Base-by-base conservation (phyloP, 306 rosid species). In the Hippophae gyantsensis region DNA sequence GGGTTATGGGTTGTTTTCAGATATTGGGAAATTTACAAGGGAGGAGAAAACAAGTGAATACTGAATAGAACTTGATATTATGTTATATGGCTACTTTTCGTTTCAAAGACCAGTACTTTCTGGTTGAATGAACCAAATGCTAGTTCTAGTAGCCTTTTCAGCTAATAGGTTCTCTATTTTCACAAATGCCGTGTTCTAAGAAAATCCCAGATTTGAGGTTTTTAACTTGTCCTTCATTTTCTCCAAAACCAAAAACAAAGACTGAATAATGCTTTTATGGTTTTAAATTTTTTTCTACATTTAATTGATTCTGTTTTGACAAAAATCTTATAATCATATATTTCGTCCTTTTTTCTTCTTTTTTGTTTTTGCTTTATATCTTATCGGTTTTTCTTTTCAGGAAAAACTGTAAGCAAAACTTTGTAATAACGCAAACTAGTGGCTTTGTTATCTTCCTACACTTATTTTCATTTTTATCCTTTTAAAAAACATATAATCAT, bases 321-420 rank as follows among this genome's bases (percentile, higher is more conserved):
- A n/a, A 67, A 78, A 67, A 80, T 80, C 70, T 74, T 67, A 60
- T 66, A 65, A 80, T 80, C 70, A 76, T 67, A 60, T 68, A 54
- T 78, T 78, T 84, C 85, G 86, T 76, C 92, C 63, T 81, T 84
- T 80, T 18, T 82, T 78, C 81, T 82, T 76, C 89, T 86, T 82
- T 86, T 69, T 61, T 50, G 41, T 84, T 71, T 72, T 64, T 67
- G 68, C 78, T 80, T 71, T 82, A 56, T 69, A 77, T 66, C 74
- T 60, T 64, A 63, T 60, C 49, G 78, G 74, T 56, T 83, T 81
- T 80, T 32, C 38, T 32, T 32, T 32, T 32, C 38, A 2, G 5
- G 3, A 32, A 32, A 32, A 32, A 32, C 5, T 32, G 84, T 74
- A 67, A 71, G 67, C 72, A 46, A 59, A 65, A 68, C 53, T 42